These are phyloP conservation scores for Scortechinia acanthostroma DNA, from an alignment of 2,329 filamentous ascomycete genomes.

Conservation along the genomic window DNA sequence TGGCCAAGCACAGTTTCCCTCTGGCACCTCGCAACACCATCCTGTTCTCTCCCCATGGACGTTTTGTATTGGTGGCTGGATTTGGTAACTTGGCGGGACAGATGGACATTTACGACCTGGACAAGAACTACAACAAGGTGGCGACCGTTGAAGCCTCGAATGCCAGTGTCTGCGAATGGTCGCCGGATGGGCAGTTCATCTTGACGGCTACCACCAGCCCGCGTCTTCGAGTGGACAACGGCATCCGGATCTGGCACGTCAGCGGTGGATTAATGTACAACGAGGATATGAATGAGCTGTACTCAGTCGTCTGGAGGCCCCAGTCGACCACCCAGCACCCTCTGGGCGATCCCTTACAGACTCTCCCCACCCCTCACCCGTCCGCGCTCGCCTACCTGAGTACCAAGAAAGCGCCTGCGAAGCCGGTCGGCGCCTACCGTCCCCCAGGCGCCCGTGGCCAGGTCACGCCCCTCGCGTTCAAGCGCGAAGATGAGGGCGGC, in stretches of 20 bases:
- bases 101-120: slow-evolving; percentile 94
- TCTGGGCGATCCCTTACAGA: slow-evolving; percentile 62
- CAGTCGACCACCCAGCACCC: slow-evolving; percentile 48
- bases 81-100: slow-evolving; percentile 96
- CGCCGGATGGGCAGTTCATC: slow-evolving; percentile 88
- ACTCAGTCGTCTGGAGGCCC: slow-evolving; percentile 84
- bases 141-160: slow-evolving; percentile 92
- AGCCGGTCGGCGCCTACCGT: slow-evolving; percentile 93
- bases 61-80: slow-evolving; percentile 87
- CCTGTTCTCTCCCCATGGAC: slow-evolving; percentile 84
- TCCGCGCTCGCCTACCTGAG: slow-evolving; percentile 78
- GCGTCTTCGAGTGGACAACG: slow-evolving; percentile 90
- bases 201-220: slow-evolving; percentile 97
- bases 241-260: slow-evolving; percentile 90
- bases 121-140: slow-evolving; percentile 88
- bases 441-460: slow-evolving; percentile 87
- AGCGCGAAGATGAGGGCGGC: slow-evolving; percentile 93
- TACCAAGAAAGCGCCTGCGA: slow-evolving; percentile 87
- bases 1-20: slow-evolving; percentile 77
- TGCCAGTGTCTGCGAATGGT: slow-evolving; percentile 94
- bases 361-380: slow-evolving; percentile 70
- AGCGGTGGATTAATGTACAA: slow-evolving; percentile 86
- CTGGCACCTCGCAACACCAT: slow-evolving; percentile 90
- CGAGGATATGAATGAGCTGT: slow-evolving; percentile 88
- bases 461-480: slow-evolving; percentile 85